Evolutionary conservation across 2,329 filamentous ascomycete species (phyloP).

Genomic region (Paracorniculantispora psalliotae): DNA sequence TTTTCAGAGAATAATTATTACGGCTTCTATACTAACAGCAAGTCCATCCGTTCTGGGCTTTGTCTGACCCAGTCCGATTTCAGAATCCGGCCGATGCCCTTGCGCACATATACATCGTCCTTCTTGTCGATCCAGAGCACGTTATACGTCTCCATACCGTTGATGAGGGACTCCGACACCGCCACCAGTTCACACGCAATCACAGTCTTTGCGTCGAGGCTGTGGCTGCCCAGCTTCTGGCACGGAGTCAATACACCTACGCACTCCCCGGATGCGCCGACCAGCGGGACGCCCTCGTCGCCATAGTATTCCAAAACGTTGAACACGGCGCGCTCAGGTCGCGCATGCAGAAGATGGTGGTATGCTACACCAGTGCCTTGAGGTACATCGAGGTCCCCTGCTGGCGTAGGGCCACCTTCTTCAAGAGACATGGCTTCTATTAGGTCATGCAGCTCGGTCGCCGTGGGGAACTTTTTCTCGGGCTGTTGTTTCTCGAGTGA

Average conservation of each 20-base stretch:
- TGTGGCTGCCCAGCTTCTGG: slow-evolving; percentile 3
- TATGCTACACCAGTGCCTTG: neutral
- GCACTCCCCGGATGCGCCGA: neutral
- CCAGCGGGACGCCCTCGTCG: slow-evolving; percentile 9
- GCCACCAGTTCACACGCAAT: slow-evolving; percentile 6
- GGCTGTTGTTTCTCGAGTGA: slow-evolving; percentile 11
- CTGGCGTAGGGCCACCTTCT: neutral
- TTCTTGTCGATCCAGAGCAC: slow-evolving; percentile 10
- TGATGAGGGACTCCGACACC: slow-evolving; percentile 6
- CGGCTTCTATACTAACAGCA: neutral
- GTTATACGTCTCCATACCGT: slow-evolving; percentile 5
- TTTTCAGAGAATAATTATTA: neutral
- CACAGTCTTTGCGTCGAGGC: slow-evolving; percentile 4
- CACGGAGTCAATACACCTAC: slow-evolving; percentile 8
- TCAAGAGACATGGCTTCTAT: neutral
- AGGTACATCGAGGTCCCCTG: neutral
- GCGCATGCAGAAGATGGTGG: slow-evolving; percentile 4
- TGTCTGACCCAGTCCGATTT: slow-evolving; percentile 8
- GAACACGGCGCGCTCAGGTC: slow-evolving; percentile 7
- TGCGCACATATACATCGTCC: slow-evolving; percentile 1
- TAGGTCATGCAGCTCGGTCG: neutral
- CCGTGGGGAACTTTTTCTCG: neutral
- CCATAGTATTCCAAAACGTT: slow-evolving; percentile 5
- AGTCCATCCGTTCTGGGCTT: neutral
- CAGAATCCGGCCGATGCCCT: slow-evolving; percentile 9